Evolutionary conservation across 2,329 filamentous ascomycete species (phyloP).

Genomic region (Penicillium occitanis): DNA sequence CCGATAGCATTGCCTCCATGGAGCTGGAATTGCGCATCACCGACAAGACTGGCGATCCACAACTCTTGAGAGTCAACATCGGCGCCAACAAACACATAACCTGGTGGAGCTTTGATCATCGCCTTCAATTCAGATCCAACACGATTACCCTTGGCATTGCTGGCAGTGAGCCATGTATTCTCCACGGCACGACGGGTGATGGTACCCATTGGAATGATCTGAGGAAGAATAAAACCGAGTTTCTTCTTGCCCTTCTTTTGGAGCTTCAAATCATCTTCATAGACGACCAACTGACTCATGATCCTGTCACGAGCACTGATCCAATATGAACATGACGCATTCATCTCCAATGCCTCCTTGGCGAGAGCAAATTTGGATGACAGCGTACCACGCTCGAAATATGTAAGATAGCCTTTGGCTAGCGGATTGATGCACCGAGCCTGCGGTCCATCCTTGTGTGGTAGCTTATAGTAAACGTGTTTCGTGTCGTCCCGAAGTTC

Average conservation of each 20-base stretch:
- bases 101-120: slow-evolving; percentile 88
- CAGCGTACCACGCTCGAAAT: slow-evolving; percentile 85
- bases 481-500: slow-evolving; percentile 64
- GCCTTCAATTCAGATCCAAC: slow-evolving; percentile 96
- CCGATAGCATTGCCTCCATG: slow-evolving; percentile 97
- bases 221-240: slow-evolving; percentile 86
- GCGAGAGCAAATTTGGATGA: slow-evolving; percentile 87
- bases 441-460: slow-evolving; percentile 89
- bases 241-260: slow-evolving; percentile 28
- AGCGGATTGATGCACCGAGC: slow-evolving; percentile 83
- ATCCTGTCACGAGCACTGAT: slow-evolving; percentile 93
- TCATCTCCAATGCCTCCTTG: slow-evolving; percentile 96
- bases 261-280: slow-evolving; percentile 61
- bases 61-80: slow-evolving; percentile 97
- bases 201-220: slow-evolving; percentile 97
- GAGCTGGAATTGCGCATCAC: slow-evolving; percentile 89
- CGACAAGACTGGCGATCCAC: slow-evolving; percentile 95
- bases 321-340: slow-evolving; percentile 98
- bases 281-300: slow-evolving; percentile 92
- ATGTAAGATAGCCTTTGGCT: slow-evolving; percentile 84
- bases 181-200: slow-evolving; percentile 92
- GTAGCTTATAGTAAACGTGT: slow-evolving; percentile 83
- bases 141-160: slow-evolving; percentile 93
- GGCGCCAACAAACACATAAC: slow-evolving; percentile 91
- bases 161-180: slow-evolving; percentile 97